Percentiles rank a stretch among this genome's conserved stretches.
These are phyloP conservation scores for Pseudomonodictys pantanalensis DNA, from an alignment of 495 filamentous ascomycete species.

Conservation along the genomic window DNA sequence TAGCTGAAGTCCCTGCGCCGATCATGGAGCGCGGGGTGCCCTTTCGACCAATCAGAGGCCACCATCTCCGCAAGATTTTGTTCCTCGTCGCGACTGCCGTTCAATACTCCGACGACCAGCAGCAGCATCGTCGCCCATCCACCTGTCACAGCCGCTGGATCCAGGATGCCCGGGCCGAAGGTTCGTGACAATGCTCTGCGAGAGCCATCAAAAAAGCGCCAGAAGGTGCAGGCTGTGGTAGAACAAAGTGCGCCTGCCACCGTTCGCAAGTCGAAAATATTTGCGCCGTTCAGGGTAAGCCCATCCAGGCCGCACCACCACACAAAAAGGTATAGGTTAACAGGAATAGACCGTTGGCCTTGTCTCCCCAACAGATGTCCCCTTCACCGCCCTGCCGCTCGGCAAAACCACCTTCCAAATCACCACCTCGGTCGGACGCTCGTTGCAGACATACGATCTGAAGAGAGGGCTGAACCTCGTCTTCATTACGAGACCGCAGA, in stretches of 20 bases:
- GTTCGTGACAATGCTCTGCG: neutral
- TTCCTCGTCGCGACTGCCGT: neutral
- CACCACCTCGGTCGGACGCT: constrained; percentile 86
- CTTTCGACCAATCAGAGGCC: constrained; percentile 19
- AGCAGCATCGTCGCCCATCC: neutral
- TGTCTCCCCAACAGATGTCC: constrained; percentile 83
- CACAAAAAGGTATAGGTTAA: neutral
- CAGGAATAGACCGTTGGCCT: constrained; percentile 75
- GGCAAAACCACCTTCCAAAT: constrained; percentile 96
- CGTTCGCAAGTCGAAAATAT: constrained; percentile 61
- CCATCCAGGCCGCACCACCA: neutral
- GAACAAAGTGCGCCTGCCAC: constrained; percentile 44
- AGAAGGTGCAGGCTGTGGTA: constrained; percentile 85
- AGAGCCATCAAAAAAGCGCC: constrained; percentile 38
- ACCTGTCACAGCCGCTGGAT: neutral
- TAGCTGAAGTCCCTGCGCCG: constrained; percentile 20
- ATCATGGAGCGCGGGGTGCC: constrained; percentile 18
- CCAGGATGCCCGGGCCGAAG: constrained; percentile 17
- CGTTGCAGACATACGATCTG: constrained; percentile 92
- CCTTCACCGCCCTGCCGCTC: constrained; percentile 81
- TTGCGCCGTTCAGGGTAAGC: constrained; percentile 86
- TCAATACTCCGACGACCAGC: neutral
- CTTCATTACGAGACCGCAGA: constrained; percentile 87
- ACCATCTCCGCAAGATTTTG: constrained; percentile 18
- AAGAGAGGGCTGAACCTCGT: constrained; percentile 83